phyloP scores from a whole-genome alignment of 257 asterid genomes.

The Fraxinus anomala region DNA sequence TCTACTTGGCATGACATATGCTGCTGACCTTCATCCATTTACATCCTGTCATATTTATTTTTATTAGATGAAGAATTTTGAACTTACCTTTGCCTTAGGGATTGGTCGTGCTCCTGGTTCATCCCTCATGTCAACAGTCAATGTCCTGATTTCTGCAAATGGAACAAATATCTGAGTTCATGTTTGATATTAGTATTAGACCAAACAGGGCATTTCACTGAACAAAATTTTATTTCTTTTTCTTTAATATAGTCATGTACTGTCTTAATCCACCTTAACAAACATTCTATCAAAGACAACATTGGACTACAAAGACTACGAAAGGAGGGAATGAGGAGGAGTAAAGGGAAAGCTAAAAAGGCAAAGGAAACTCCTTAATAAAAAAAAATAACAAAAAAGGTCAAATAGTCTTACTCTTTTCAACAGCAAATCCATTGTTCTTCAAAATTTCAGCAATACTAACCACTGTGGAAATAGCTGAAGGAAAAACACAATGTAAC shows the following conservation, averaged over 20 bases:
- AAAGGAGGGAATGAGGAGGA: background rate
- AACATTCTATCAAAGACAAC: background rate
- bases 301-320: background rate
- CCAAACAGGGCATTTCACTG: background rate
- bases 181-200: background rate
- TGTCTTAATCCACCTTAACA: background rate
- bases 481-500: slow-evolving; percentile 14
- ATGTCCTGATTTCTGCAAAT: slow-evolving; percentile 60
- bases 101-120: slow-evolving; percentile 62
- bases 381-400: background rate
- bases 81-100: slow-evolving; percentile 70
- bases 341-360: background rate
- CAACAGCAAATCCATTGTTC: slow-evolving; percentile 74
- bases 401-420: slow-evolving; percentile 50
- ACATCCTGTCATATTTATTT: background rate
- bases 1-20: background rate
- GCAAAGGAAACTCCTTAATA: background rate
- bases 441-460: slow-evolving; percentile 72
- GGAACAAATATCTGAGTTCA: background rate
- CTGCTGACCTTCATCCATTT: background rate
- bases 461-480: slow-evolving; percentile 77
- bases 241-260: background rate
- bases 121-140: slow-evolving; percentile 72
- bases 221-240: background rate
- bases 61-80: background rate